A percentile compares a stretch with the other conserved stretches of the same genome.
Evolutionary conservation across 495 filamentous ascomycete genomes (phyloP).

Genomic region (Chlorociboria aeruginascens): DNA sequence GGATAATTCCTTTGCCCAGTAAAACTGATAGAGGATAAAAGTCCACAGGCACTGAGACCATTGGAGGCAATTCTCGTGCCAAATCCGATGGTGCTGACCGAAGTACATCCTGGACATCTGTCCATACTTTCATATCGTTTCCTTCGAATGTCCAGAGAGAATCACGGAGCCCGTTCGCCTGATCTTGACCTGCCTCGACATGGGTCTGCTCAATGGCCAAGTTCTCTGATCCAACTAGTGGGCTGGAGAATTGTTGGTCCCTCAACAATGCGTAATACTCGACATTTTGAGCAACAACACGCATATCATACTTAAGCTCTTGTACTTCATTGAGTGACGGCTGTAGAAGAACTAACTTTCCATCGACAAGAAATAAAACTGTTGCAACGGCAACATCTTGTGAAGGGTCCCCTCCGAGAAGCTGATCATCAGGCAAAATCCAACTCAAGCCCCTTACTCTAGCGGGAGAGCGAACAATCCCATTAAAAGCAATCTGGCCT

Average conservation of each 20-base stretch:
- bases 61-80: constrained; percentile 45
- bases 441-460: constrained; percentile 89
- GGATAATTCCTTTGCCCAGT: constrained; percentile 70
- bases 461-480: constrained; percentile 87
- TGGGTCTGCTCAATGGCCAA: background rate
- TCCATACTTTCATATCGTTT: constrained; percentile 69
- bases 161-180: constrained; percentile 50
- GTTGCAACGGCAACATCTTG: constrained; percentile 93
- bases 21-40: constrained; percentile 91
- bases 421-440: constrained; percentile 86
- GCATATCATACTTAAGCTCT: constrained; percentile 94
- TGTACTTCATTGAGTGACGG: constrained; percentile 66
- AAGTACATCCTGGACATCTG: constrained; percentile 80
- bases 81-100: constrained; percentile 48
- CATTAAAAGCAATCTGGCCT: constrained; percentile 92
- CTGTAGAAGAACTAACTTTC: constrained; percentile 85
- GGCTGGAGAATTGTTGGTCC: constrained; percentile 49
- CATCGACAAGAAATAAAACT: constrained; percentile 89
- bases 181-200: constrained; percentile 7
- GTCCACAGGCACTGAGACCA: constrained; percentile 59
- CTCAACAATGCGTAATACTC: constrained; percentile 90
- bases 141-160: constrained; percentile 95
- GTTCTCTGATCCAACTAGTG: background rate
- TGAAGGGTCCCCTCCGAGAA: constrained; percentile 84
- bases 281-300: constrained; percentile 85